Conservation (phyloP, 306 rosid genomes). For the Dicorynia guianensis region DNA sequence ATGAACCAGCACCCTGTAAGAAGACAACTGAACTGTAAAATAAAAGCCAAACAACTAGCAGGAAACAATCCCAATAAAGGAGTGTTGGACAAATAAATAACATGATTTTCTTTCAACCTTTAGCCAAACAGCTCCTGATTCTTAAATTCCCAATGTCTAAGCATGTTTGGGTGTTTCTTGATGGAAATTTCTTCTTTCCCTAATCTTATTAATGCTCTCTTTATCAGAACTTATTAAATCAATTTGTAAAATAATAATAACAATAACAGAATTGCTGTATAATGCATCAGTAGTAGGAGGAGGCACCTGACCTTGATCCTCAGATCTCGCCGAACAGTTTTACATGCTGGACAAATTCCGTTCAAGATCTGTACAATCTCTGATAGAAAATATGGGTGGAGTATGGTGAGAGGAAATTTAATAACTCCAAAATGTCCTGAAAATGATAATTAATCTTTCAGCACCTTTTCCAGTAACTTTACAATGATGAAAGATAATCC, state of each 20-base stretch:
- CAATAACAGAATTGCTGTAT: background rate
- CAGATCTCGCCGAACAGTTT: conserved; percentile 59
- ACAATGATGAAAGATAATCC: conserved; percentile 31
- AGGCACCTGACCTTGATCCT: conserved; percentile 75
- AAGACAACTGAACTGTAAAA: conserved; percentile 42
- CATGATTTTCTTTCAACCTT: no score
- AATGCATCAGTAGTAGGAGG: conserved; percentile 36
- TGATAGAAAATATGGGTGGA: conserved; percentile 81
- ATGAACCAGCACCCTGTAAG: conserved; percentile 60
- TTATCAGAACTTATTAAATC: no score
- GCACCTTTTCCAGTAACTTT: conserved; percentile 32
- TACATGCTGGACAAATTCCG: conserved; percentile 86
- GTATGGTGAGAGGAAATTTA: conserved; percentile 65
- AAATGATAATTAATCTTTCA: conserved; percentile 45
- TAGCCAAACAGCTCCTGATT: no score
- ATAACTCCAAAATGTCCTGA: conserved; percentile 93
- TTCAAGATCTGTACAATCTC: conserved; percentile 84
- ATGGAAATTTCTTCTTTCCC: no score
- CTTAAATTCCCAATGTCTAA: no score
- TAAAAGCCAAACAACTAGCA: conserved; percentile 31
- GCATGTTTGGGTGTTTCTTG: no score
- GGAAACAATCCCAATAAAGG: conserved; percentile 3
- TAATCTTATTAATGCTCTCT: no score
- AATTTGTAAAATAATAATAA: background rate
- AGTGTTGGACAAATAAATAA: no score